Conservation (phyloP, 345 rosid species). For the Sisymbrium irio region DNA sequence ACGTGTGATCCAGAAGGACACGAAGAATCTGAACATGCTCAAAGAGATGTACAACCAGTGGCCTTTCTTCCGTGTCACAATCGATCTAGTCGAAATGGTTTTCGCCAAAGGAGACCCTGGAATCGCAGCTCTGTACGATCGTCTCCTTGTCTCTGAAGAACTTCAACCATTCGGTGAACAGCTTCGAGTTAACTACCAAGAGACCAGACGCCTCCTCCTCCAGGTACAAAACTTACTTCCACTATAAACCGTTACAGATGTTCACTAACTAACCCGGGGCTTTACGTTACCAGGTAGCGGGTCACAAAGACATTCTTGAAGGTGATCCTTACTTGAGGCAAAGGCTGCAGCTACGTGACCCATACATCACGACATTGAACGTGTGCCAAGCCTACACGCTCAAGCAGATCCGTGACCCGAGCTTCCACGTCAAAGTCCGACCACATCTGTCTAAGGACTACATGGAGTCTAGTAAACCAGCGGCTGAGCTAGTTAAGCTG, state of each 20-base stretch:
- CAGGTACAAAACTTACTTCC: slow-evolving; percentile 50
- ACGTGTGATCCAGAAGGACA: slow-evolving; percentile 62
- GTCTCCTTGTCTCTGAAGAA: slow-evolving; percentile 79
- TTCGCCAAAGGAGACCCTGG: slow-evolving; percentile 97
- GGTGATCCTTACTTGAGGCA: slow-evolving; percentile 95
- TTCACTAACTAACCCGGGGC: not conserved
- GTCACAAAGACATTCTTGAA: slow-evolving; percentile 86
- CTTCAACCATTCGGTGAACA: slow-evolving; percentile 71
- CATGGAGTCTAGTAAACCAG: slow-evolving; percentile 69
- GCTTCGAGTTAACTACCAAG: slow-evolving; percentile 64
- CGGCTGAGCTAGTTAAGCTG: slow-evolving; percentile 56
- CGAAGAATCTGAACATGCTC: slow-evolving; percentile 78
- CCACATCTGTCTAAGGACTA: slow-evolving; percentile 76
- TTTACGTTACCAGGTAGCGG: slow-evolving; percentile 51
- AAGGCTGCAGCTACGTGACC: slow-evolving; percentile 85
- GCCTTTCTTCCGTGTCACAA: slow-evolving; percentile 97
- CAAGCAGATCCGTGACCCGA: slow-evolving; percentile 76
- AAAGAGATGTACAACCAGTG: slow-evolving; percentile 88
- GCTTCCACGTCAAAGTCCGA: slow-evolving; percentile 63
- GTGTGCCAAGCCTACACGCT: slow-evolving; percentile 92
- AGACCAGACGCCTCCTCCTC: slow-evolving; percentile 74
- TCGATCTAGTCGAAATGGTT: slow-evolving; percentile 95
- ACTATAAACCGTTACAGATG: not conserved
- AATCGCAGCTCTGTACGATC: slow-evolving; percentile 84
- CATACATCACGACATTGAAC: slow-evolving; percentile 87